Conservation (phyloP, 208 protist genomes). For the Giardia duodenalis region DNA sequence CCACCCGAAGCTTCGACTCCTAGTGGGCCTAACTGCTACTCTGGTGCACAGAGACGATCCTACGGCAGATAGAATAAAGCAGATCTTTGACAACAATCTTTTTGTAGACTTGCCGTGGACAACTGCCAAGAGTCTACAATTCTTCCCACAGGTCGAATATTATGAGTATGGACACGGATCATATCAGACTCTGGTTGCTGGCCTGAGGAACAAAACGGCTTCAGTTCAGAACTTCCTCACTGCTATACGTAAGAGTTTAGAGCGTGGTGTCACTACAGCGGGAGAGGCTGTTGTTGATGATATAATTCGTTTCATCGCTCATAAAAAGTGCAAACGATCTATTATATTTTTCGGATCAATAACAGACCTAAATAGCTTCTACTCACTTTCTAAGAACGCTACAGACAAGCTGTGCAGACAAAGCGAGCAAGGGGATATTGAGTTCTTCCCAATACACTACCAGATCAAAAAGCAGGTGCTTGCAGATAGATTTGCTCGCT, state of each 20-base stretch:
- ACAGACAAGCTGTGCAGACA: background rate
- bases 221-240: background rate
- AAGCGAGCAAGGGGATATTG: background rate
- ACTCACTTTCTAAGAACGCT: background rate
- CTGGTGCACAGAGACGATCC: background rate
- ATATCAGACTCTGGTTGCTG: background rate
- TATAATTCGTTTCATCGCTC: background rate
- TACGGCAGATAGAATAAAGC: background rate
- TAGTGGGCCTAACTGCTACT: slow-evolving; percentile 5
- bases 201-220: background rate
- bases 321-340: too few species aligned
- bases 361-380: background rate
- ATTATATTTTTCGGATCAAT: slow-evolving; percentile 6
- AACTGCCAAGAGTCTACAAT: background rate
- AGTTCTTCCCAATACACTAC: background rate
- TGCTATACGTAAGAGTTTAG: background rate
- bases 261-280: background rate
- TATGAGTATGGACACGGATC: background rate
- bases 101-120: slow-evolving; percentile 2
- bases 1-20: background rate
- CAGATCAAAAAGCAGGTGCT: background rate
- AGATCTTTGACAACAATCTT: background rate
- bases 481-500: background rate
- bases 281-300: background rate
- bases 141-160: slow-evolving; percentile 15